Evolutionary conservation across 2,329 filamentous ascomycete genomes (phyloP).

Genomic region (Rhynchosporium secalis): DNA sequence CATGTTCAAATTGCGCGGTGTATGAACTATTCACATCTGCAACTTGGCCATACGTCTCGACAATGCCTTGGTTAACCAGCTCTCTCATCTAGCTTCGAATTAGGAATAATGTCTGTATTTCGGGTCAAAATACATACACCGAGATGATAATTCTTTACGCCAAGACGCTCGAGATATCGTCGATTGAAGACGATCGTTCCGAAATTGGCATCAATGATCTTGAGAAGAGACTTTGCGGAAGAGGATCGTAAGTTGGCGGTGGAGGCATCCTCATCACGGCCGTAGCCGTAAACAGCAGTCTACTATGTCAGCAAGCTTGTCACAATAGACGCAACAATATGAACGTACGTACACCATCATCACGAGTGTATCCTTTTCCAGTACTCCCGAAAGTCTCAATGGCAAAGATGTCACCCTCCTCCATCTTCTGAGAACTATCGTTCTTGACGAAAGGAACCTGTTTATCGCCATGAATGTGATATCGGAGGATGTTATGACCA

Average conservation of each 20-base stretch:
- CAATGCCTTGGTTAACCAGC: slow-evolving; percentile 56
- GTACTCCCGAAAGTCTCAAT: slow-evolving; percentile 60
- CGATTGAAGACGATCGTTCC: slow-evolving; percentile 61
- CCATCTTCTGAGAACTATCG: slow-evolving; percentile 52
- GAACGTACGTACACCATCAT: slow-evolving; percentile 44
- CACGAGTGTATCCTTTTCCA: slow-evolving; percentile 49
- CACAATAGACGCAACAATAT: background rate
- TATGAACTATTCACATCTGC: slow-evolving; percentile 60
- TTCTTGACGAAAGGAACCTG: slow-evolving; percentile 56
- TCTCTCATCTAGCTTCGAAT: slow-evolving; percentile 50
- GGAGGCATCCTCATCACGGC: slow-evolving; percentile 44
- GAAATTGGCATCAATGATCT: slow-evolving; percentile 62
- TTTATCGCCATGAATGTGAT: slow-evolving; percentile 58
- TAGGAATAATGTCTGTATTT: slow-evolving; percentile 9
- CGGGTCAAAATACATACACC: slow-evolving; percentile 46
- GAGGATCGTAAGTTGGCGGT: slow-evolving; percentile 45
- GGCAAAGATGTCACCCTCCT: slow-evolving; percentile 58
- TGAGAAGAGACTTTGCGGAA: slow-evolving; percentile 57
- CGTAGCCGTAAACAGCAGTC: slow-evolving; percentile 55
- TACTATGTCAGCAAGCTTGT: slow-evolving; percentile 33
- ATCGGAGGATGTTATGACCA: slow-evolving; percentile 55
- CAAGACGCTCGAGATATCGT: slow-evolving; percentile 64
- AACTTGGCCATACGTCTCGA: slow-evolving; percentile 58
- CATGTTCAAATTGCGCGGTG: slow-evolving; percentile 63
- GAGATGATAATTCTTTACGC: slow-evolving; percentile 57